A percentile compares a stretch with the other conserved stretches of the same genome.
Conservation (phyloP, 345 rosid genomes). For the Lenwebbia sp. region DNA sequence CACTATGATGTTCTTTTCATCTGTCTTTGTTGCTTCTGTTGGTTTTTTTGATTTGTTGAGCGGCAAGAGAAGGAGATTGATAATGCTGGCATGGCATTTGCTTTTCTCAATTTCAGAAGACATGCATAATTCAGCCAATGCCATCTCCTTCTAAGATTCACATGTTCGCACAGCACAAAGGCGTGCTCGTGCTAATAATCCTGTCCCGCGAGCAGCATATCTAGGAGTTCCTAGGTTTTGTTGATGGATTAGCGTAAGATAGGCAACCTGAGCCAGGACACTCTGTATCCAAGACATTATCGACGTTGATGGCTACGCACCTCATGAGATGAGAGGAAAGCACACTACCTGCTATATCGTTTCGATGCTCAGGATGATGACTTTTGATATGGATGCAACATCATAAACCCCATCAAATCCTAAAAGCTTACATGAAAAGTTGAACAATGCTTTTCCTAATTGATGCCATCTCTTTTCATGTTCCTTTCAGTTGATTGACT, state of each 20-base stretch:
- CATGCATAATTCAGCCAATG: background rate
- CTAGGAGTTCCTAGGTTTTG: background rate
- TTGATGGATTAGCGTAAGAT: background rate
- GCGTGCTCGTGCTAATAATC: background rate
- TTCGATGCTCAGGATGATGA: background rate
- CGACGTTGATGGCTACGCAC: background rate
- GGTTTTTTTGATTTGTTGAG: background rate
- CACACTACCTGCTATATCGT: background rate
- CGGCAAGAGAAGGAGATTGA: background rate
- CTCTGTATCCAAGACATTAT: background rate
- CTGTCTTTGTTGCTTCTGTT: background rate
- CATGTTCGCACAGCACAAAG: background rate
- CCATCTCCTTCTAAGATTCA: background rate
- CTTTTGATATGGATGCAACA: background rate
- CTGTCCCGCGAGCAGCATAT: background rate
- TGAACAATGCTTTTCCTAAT: background rate
- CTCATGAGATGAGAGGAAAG: background rate
- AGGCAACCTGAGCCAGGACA: background rate
- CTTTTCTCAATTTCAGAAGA: background rate
- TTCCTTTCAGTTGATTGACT: background rate
- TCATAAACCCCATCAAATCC: background rate
- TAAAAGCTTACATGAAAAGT: background rate
- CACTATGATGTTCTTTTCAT: background rate
- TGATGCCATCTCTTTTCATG: background rate
- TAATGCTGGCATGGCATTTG: background rate